Percentiles rank a stretch among this genome's conserved stretches.
phyloP scores from a whole-genome alignment of 2,329 filamentous ascomycete species.

The Gliomastix tumulicola region DNA sequence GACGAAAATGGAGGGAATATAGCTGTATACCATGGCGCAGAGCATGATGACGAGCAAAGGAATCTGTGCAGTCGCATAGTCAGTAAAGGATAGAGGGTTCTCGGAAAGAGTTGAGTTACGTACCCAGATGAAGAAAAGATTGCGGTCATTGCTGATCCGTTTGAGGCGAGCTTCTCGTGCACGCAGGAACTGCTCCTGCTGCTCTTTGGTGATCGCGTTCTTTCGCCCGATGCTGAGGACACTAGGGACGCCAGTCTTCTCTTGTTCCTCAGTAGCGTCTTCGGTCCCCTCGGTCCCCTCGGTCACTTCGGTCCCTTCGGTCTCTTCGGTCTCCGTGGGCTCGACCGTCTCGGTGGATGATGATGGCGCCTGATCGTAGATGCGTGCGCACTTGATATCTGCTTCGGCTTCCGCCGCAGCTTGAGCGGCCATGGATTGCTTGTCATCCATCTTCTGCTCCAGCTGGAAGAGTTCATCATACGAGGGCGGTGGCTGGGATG shows the following conservation, averaged over 20 bases:
- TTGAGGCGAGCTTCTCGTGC: slow-evolving; percentile 57
- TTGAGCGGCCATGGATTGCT: slow-evolving; percentile 49
- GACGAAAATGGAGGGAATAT: slow-evolving; percentile 34
- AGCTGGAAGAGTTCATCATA: slow-evolving; percentile 77
- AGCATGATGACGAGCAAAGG: slow-evolving; percentile 41
- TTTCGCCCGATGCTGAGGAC: slow-evolving; percentile 56
- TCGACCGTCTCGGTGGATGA: background rate
- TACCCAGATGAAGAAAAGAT: slow-evolving; percentile 66
- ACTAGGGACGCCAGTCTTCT: slow-evolving; percentile 29
- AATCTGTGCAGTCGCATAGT: slow-evolving; percentile 26
- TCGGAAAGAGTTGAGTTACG: slow-evolving; percentile 12
- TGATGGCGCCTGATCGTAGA: slow-evolving; percentile 41
- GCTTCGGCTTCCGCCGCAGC: slow-evolving; percentile 53
- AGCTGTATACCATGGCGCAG: slow-evolving; percentile 41
- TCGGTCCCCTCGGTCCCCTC: slow-evolving; percentile 4
- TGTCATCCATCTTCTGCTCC: slow-evolving; percentile 42
- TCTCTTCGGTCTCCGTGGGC: too few species aligned
- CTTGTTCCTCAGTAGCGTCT: slow-evolving; percentile 23
- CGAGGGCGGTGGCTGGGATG: slow-evolving; percentile 56
- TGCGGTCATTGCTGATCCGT: slow-evolving; percentile 55
- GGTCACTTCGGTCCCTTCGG: too few species aligned
- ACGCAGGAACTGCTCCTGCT: slow-evolving; percentile 55
- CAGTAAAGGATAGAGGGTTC: background rate
- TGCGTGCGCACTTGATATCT: slow-evolving; percentile 46
- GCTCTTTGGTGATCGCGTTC: slow-evolving; percentile 56